Conservation (phyloP, 331 rosid species). For the Pyracantha coccinea region DNA sequence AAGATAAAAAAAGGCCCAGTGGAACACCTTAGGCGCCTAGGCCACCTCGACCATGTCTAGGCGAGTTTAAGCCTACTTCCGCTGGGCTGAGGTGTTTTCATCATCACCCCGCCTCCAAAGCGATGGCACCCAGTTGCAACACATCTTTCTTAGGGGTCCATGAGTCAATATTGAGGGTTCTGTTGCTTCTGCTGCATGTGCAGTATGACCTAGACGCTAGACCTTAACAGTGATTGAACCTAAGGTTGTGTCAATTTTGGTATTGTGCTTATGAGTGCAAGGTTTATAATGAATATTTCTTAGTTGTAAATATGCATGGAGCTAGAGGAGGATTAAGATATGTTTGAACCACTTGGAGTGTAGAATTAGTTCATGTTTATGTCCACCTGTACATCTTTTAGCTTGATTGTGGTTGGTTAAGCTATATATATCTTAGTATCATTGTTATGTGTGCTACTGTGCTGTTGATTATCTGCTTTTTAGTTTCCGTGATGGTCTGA, state of each 20-base stretch:
- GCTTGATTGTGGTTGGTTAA: background rate
- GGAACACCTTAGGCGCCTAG: too few relatives aligned
- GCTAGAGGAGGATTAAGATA: background rate
- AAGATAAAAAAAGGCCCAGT: too few relatives aligned
- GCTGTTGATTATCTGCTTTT: background rate
- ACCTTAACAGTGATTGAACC: background rate
- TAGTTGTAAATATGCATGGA: background rate
- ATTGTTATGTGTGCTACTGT: background rate
- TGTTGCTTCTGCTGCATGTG: background rate
- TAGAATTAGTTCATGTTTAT: background rate
- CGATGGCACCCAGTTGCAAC: background rate
- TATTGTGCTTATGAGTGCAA: background rate
- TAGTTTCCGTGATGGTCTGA: background rate
- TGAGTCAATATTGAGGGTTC: background rate
- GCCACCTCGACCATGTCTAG: too few relatives aligned
- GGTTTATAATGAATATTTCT: background rate
- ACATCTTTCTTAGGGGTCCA: background rate
- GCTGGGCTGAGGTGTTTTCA: too few relatives aligned
- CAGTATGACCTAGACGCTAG: background rate
- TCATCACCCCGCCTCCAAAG: too few relatives aligned
- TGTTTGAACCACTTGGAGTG: background rate
- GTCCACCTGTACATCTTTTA: background rate
- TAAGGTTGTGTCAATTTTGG: background rate
- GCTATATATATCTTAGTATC: background rate
- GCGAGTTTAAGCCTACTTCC: too few relatives aligned